Conservation (phyloP, 768 basidiomycete genomes). For the Hydnomerulius pinastri region DNA sequence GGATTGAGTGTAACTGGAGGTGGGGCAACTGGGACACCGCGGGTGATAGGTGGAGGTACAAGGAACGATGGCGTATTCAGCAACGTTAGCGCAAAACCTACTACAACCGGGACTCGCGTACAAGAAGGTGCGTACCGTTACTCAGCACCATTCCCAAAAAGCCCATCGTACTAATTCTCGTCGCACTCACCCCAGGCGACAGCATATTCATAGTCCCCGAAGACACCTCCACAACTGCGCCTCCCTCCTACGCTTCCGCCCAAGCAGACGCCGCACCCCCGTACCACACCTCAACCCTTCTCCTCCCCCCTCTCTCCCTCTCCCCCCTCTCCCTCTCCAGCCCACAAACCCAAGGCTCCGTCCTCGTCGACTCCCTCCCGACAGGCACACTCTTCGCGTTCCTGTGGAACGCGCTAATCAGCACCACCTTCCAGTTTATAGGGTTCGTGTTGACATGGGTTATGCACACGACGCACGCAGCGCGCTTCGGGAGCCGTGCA, state of each 20-base stretch:
- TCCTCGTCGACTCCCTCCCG: slow-evolving; percentile 88
- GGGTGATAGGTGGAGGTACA: slow-evolving; percentile 60
- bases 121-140: slow-evolving; percentile 53
- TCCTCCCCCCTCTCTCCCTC: slow-evolving; percentile 57
- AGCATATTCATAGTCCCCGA: slow-evolving; percentile 80
- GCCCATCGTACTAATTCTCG: slow-evolving; percentile 2
- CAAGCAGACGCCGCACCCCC: slow-evolving; percentile 95
- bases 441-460: slow-evolving; percentile 93
- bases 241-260: slow-evolving; percentile 91
- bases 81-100: slow-evolving; percentile 89
- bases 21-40: slow-evolving; percentile 36
- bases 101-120: slow-evolving; percentile 52
- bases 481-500: slow-evolving; percentile 89
- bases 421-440: slow-evolving; percentile 96
- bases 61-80: slow-evolving; percentile 92
- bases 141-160: slow-evolving; percentile 12
- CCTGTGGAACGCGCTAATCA: slow-evolving; percentile 91
- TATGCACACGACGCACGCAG: slow-evolving; percentile 90
- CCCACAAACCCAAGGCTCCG: slow-evolving; percentile 53
- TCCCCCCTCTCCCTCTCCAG: slow-evolving; percentile 48
- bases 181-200: slow-evolving; percentile 50
- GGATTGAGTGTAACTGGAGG: slow-evolving; percentile 40
- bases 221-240: slow-evolving; percentile 77
- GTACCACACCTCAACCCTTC: slow-evolving; percentile 98
- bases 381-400: slow-evolving; percentile 83